Base-by-base conservation (phyloP, 148 eudicot species). In the Vaccinium myrtillus region DNA sequence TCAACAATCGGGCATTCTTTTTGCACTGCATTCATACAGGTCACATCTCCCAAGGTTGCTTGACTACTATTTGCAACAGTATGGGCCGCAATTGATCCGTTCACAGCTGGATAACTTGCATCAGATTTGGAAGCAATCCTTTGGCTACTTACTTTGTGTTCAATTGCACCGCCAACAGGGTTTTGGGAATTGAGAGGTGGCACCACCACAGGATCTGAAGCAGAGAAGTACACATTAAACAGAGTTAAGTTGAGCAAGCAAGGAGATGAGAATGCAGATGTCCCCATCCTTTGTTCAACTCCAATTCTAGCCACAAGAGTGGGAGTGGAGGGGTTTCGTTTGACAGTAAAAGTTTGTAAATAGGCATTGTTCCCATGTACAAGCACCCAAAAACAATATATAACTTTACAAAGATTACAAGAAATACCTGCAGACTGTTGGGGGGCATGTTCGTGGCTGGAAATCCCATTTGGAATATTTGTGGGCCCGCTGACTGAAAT, bases 181-280 rank as follows among this genome's bases (percentile, higher is more conserved):
- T 75, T 61, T 53, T 51, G 63, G 25, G 87, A 74, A 73, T 79
- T 87, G 75, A 81, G 82, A 23, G 86, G 58, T 75, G 81, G 89
- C 65, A 85, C 87, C 76, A 85, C 67, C 75, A 87, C 84, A 32
- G 89, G 81, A 87, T 90, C 88, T 83, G 86, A 77, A 75, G 80
- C 87, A 83, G 87, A 85, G 74, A 82, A 77, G 58, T 27, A 87
- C 63, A 69, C 84, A 79, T 25, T 82, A 87, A 4, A 77, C 43
- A 46, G 3, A 73, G 25, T 48, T 80, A 59, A 75, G 49, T 54
- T 14, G 11, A n/a, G 65, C 71, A 78, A 30, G 65, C 65, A 23
- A 76, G 78, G 36, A 81, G 81, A 21, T 75, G 36, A 65, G 55
- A 81, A 81, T 51, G 74, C 39, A 16, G 86, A 49, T 78, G 9